Percentiles rank a stretch among this genome's conserved stretches.
Evolutionary conservation across 352 stramenopile species (phyloP).

Genomic region (Phytophthora parvispora): DNA sequence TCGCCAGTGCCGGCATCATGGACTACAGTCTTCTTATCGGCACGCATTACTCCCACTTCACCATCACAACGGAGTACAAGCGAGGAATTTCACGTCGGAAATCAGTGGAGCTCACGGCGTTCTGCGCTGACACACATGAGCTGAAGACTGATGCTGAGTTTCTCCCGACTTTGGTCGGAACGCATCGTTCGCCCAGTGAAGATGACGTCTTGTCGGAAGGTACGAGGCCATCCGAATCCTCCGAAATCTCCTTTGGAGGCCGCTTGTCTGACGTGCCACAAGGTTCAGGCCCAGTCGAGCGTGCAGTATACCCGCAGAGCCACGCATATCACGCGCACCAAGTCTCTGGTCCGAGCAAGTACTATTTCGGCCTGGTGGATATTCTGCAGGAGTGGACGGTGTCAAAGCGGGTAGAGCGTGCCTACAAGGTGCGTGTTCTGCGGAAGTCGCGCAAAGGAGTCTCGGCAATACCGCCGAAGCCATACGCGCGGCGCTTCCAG

Average conservation of each 20-base stretch:
- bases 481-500: slow-evolving; percentile 84
- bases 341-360: slow-evolving; percentile 87
- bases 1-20: slow-evolving; percentile 91
- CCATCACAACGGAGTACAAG: slow-evolving; percentile 59
- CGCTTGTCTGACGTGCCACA: slow-evolving; percentile 23
- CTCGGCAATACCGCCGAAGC: slow-evolving; percentile 76
- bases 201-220: slow-evolving; percentile 33
- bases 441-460: slow-evolving; percentile 77
- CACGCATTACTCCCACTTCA: slow-evolving; percentile 89
- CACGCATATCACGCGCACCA: slow-evolving; percentile 81
- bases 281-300: slow-evolving; percentile 13
- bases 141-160: slow-evolving; percentile 45
- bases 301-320: slow-evolving; percentile 36
- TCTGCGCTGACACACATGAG: slow-evolving; percentile 34
- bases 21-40: slow-evolving; percentile 93
- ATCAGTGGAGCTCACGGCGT: slow-evolving; percentile 38
- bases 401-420: slow-evolving; percentile 78
- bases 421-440: slow-evolving; percentile 88
- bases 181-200: slow-evolving; percentile 29
- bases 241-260: slow-evolving; percentile 21
- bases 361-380: slow-evolving; percentile 93
- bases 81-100: slow-evolving; percentile 38
- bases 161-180: slow-evolving; percentile 47
- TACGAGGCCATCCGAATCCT: slow-evolving; percentile 36
- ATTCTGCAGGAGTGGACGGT: slow-evolving; percentile 92